Evolutionary conservation across 2,329 filamentous ascomycete genomes (phyloP), one percentile per base, ranked within the genome.

Genomic region (Talaromyces islandicus): DNA sequence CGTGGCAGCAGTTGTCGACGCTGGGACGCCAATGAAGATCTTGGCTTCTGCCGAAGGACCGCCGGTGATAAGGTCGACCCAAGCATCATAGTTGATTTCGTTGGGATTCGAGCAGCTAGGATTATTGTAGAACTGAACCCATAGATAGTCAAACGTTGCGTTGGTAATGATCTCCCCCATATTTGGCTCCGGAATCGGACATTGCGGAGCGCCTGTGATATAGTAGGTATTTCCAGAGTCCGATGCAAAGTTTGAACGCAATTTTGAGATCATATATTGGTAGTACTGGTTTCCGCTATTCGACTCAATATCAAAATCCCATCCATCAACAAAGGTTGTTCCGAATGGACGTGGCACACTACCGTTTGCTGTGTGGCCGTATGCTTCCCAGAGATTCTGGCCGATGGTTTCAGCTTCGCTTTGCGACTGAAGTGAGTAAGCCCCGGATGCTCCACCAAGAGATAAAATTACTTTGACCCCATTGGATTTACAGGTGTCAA

Each of bases 41-140:
- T 83, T 85, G 25, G 80, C 76, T 54, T 76, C 59, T 21, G 76
- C 79, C 52, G 73, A 71, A 3, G 73, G 73, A 29, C 72, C 74
- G 7, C 54, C 57, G 58, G 71, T 63, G 32, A 80, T 73, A 54
- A 71, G 67, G 11, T 66, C 35, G 1, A 75, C 72, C 79, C 82
- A 85, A 5, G 68, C 68, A 38, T 77, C 72, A 62, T 77, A 81
- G 58, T 78, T 80, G 66, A 82, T 81, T 3, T 65, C 60, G 14
- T 63, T 65, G 17, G 61, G 70, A 25, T 82, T 80, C 57, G 80
- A 82, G 71, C 83, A 85, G 2, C 64, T 51, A 9, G 68, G 63
- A 0, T 79, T 83, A 71, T 84, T 84, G 71, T 84, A 85, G 69
- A 82, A 84, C 63, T 84, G 82, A 27, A 82, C 74, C 71, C 80